Percentiles rank a stretch among this genome's conserved stretches.
Conservation (phyloP, 1,284 basidiomycete genomes). For the Tremellales sp. region DNA sequence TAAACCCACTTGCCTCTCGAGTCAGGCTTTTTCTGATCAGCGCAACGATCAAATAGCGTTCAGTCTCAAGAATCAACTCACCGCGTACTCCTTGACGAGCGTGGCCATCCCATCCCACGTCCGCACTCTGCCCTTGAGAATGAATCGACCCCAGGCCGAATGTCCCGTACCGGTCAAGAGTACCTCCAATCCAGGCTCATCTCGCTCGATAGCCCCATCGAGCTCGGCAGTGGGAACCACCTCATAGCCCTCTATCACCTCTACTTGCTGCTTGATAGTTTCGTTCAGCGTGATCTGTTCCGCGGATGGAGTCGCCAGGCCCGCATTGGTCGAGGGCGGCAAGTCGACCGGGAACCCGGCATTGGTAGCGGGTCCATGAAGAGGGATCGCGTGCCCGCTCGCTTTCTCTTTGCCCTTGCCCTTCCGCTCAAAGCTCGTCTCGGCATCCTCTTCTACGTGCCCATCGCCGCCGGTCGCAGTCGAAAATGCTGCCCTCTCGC, state of each 20-base stretch:
- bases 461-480: background rate
- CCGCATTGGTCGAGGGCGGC: constrained; percentile 18
- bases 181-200: constrained; percentile 43
- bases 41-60: background rate
- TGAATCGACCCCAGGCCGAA: constrained; percentile 54
- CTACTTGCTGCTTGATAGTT: constrained; percentile 38
- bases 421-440: background rate
- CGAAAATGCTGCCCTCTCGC: constrained; percentile 3
- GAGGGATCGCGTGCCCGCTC: constrained; percentile 13
- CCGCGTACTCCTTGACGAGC: constrained; percentile 53
- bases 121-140: constrained; percentile 51
- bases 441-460: background rate
- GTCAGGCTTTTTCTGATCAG: constrained; percentile 39
- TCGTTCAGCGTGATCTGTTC: constrained; percentile 35
- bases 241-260: constrained; percentile 40
- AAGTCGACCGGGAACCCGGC: constrained; percentile 41
- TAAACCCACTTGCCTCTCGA: constrained; percentile 54
- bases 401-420: constrained; percentile 5
- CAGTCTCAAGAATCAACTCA: constrained; percentile 20
- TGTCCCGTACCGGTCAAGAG: constrained; percentile 52
- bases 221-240: constrained; percentile 33
- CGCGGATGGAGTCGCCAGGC: constrained; percentile 27
- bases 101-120: constrained; percentile 54
- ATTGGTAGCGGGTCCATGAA: constrained; percentile 40
- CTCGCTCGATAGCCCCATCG: constrained; percentile 20